Percentiles rank a stretch among this genome's conserved stretches.
These are phyloP conservation scores for Fusarium cyanostomum DNA, from an alignment of 2,329 filamentous ascomycete species.

Conservation along the genomic window DNA sequence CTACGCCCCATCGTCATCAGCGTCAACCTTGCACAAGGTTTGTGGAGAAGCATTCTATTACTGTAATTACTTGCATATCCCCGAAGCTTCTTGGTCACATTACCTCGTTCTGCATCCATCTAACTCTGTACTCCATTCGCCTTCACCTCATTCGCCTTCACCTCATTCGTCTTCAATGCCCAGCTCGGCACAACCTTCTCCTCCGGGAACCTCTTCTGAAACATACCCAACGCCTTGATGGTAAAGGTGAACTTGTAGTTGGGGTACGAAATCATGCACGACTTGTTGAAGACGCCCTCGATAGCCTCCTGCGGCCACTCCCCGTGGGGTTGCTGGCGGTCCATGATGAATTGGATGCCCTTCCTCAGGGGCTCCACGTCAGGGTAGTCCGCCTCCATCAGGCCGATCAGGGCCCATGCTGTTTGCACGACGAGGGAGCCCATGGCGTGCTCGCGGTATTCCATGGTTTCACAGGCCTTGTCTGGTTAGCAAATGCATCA, in stretches of 20 bases:
- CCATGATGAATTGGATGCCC: conserved; percentile 84
- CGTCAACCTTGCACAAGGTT: no score
- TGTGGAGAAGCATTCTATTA: no score
- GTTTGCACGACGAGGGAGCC: conserved; percentile 94
- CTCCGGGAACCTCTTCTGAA: conserved; percentile 75
- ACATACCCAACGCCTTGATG: conserved; percentile 93
- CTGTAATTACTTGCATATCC: neutral
- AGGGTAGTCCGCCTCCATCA: conserved; percentile 86
- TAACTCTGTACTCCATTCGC: neutral
- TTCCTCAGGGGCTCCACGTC: conserved; percentile 75
- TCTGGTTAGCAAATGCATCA: conserved; percentile 19
- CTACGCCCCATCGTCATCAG: no score
- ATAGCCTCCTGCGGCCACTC: conserved; percentile 97
- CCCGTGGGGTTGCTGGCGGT: conserved; percentile 84
- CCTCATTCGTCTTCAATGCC: conserved; percentile 8
- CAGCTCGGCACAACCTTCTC: conserved; percentile 57
- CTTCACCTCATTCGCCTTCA: neutral
- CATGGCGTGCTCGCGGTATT: conserved; percentile 77
- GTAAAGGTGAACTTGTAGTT: conserved; percentile 99
- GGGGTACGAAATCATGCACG: conserved; percentile 98
- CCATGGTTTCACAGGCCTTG: conserved; percentile 78
- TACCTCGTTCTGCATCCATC: neutral
- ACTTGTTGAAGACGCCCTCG: conserved; percentile 98
- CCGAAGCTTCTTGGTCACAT: neutral
- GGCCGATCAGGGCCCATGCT: conserved; percentile 84